Base-by-base conservation (phyloP, 495 filamentous ascomycete genomes). In the Extremus antarcticus region DNA sequence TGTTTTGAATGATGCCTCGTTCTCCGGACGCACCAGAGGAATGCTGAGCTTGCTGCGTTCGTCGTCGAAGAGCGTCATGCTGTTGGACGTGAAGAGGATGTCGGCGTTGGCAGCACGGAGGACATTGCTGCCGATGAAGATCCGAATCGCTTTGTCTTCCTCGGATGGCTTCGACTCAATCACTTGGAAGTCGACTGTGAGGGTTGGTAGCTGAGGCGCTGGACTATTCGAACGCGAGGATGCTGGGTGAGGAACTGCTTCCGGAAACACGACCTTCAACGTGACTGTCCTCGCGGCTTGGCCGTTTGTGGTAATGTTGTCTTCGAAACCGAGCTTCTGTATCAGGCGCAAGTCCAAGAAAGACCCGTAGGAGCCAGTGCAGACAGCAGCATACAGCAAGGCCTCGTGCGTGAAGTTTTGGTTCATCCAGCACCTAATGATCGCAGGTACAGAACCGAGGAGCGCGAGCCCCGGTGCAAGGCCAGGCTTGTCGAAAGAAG, bases 361-460 rank as follows among this genome's bases (percentile, higher is more conserved):
- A 3, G 92, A 96, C 62, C 78, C 81, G 69, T 89, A 90, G 15
- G 92, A 95, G 11, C 90, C 94, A 11, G 88, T 90, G 68, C 92
- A 98, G 19, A 95, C 76, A 25, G 85, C 90, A 23, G 92, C 92
- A 61, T 97, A 97, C 4, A 96, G 77, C 3, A 96, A 76, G 10
- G 88, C 80, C 53, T 85, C 82, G 58, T 91, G 88, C 0, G 90
- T 90, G 65, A 90, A 96, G 58, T 85, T 82, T 3, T 80, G 83
- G 8, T 83, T 86, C 52, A 97, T 73, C 91, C 94, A 97, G 73
- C 92, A 98, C 49, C 92, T 86, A 45, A 98, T 88, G 60, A 98
- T 94, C 23, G 87, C 86, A 21, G 92, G 92, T 9, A 90, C 87
- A 13, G 90, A 82, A 2, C 88, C 90, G 20, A 95, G 72, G 50